A percentile compares a stretch with the other conserved stretches of the same genome.
phyloP scores from a whole-genome alignment of 139 green algal genomes.

The Micromonas commoda region DNA sequence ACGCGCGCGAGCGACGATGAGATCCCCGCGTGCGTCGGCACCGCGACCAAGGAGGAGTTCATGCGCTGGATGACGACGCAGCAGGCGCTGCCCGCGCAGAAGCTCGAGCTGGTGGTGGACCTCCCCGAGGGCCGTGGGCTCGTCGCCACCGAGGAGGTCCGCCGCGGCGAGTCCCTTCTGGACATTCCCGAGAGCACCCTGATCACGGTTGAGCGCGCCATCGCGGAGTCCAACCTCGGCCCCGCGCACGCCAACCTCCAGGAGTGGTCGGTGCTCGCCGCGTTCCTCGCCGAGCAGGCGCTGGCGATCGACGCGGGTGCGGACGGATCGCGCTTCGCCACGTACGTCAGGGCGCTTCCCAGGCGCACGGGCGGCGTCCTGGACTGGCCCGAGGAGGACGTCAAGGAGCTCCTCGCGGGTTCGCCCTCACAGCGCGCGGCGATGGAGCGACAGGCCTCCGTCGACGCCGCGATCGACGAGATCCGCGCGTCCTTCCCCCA shows the following conservation, averaged over 20 bases:
- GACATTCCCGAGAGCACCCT: not conserved
- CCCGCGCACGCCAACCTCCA: slow-evolving; percentile 7
- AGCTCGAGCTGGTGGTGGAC: slow-evolving; percentile 2
- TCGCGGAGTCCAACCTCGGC: not conserved
- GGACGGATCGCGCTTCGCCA: not conserved
- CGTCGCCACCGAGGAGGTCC: slow-evolving; percentile 7
- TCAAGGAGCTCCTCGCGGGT: not conserved
- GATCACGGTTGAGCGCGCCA: slow-evolving; percentile 14
- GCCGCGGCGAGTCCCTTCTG: not conserved
- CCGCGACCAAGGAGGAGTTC: slow-evolving; percentile 6
- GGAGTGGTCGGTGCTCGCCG: slow-evolving; percentile 14
- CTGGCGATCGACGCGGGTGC: not conserved
- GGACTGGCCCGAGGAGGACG: slow-evolving; percentile 18
- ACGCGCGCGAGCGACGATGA: not conserved
- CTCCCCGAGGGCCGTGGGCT: not conserved
- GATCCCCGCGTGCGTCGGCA: not conserved
- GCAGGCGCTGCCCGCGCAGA: not conserved
- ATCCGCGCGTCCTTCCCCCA: slow-evolving; percentile 10
- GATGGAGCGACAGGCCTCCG: slow-evolving; percentile 6
- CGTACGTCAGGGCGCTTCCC: slow-evolving; percentile 11
- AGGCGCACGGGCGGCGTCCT: slow-evolving; percentile 12
- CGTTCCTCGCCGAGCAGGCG: slow-evolving; percentile 19
- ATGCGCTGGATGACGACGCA: not conserved
- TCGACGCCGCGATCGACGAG: slow-evolving; percentile 8
- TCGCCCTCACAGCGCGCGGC: slow-evolving; percentile 5